Evolutionary conservation across 352 stramenopile genomes (phyloP), one percentile per base, ranked within the genome.

Genomic region (Pythium pectinolyticum): DNA sequence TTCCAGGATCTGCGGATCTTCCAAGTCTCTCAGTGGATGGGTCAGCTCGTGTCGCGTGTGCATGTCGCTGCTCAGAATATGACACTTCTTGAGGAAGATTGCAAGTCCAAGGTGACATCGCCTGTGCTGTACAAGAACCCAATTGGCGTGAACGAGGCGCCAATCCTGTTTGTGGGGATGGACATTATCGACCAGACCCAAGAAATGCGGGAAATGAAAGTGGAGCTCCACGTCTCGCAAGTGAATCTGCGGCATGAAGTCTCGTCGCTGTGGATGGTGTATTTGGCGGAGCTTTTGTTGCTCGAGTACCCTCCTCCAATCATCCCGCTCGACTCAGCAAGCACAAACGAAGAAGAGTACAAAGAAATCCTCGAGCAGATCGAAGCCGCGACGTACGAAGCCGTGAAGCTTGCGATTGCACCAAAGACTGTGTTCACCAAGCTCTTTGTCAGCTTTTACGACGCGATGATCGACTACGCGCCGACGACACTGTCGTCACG

Each of bases 401-500:
- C 72, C 1, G 78, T 94, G 22, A 83, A 78, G 24, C 66, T 95
- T 14, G 86, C 85, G 5, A 75, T 84, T 5, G 74, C 85, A 0
- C 72, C 77, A 5, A 94, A 94, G 61, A 93, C 85, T 8, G 77
- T 94, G 7, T 96, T 96, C 56, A 96, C 87, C 11, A 96, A 96
- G 68, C 75, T 96, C 1, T 90, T 90, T 37, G 76, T 96, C 28
- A 92, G 92, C 47, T 84, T 92, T 17, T 95, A 94, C 59, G 81
- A 96, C 52, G 80, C 79, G 20, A 60, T 93, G 9, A 64, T 94
- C 7, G 87, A 96, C 63, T 96, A 96, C 47, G 74, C 85, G 12
- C 87, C 87, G 31, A 63, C 72, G 19, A 77, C 69, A 7, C 53
- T 93, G 43, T 68, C 70, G 10, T 93, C 84, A 20, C 77, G 84